A percentile compares a stretch with the other conserved stretches of the same genome.
Conservation (phyloP, 2,329 filamentous ascomycete species). For the Fusarium sororula region DNA sequence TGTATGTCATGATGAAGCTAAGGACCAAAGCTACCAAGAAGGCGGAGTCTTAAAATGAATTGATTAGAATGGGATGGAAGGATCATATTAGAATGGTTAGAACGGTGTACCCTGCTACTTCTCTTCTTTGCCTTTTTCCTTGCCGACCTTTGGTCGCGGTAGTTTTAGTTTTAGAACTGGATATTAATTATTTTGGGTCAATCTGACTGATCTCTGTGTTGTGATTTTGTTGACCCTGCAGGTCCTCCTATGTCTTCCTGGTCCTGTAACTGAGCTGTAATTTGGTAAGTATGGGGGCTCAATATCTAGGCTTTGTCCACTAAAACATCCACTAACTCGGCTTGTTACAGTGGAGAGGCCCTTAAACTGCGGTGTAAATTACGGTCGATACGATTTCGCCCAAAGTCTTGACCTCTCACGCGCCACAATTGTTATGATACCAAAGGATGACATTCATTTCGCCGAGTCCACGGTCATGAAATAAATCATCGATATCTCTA, state of each 20-base stretch:
- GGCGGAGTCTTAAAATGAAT: constrained; percentile 44
- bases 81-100: neutral
- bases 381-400: neutral
- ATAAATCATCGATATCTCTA: fast-evolving
- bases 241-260: neutral
- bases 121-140: neutral
- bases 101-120: neutral
- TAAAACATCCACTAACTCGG: neutral
- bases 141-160: neutral
- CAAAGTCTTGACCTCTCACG: neutral
- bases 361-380: neutral
- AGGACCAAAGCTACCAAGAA: constrained; percentile 59
- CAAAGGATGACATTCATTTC: neutral
- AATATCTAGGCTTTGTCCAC: fast-evolving
- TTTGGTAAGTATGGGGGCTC: neutral
- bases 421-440: too few relatives aligned
- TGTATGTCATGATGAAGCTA: constrained; percentile 58
- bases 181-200: neutral
- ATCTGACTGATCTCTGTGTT: neutral
- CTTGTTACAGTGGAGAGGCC: neutral
- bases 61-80: neutral
- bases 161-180: neutral
- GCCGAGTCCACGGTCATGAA: neutral
- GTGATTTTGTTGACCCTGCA: neutral
- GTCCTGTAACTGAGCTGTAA: neutral